phyloP scores from a whole-genome alignment of 495 filamentous ascomycete species.

The Amphirosellinia nigrospora region DNA sequence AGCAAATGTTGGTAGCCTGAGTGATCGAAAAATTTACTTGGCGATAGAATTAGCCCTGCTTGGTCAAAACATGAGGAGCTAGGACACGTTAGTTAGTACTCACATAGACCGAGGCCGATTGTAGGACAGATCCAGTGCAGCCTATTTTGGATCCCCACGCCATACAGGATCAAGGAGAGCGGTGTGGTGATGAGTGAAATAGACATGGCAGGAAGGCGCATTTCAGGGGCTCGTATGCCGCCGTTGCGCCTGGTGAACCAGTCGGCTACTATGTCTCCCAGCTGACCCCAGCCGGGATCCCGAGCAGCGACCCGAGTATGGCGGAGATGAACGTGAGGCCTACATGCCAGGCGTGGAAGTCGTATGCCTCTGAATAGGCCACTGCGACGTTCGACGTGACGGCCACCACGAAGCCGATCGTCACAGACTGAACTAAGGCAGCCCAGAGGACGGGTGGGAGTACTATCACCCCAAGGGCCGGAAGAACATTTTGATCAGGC shows the following conservation, averaged over 20 bases:
- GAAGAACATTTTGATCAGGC: slow-evolving; percentile 51
- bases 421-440: slow-evolving; percentile 54
- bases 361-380: slow-evolving; percentile 52
- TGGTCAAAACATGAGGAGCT: background rate
- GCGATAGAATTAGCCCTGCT: background rate
- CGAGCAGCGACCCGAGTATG: slow-evolving; percentile 55
- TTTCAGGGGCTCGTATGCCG: slow-evolving; percentile 62
- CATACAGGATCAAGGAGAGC: slow-evolving; percentile 56
- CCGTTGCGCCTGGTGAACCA: slow-evolving; percentile 56
- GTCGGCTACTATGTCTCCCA: slow-evolving; percentile 59
- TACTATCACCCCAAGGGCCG: slow-evolving; percentile 55
- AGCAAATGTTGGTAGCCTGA: slow-evolving; percentile 56
- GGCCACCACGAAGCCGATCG: slow-evolving; percentile 61
- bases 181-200: slow-evolving; percentile 53
- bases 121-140: slow-evolving; percentile 63
- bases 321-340: slow-evolving; percentile 58
- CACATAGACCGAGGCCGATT: slow-evolving; percentile 53
- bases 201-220: slow-evolving; percentile 57
- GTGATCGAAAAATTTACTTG: slow-evolving; percentile 58
- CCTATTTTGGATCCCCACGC: slow-evolving; percentile 55
- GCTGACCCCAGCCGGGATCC: slow-evolving; percentile 56
- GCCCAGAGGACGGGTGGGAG: slow-evolving; percentile 60
- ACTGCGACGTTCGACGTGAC: slow-evolving; percentile 58
- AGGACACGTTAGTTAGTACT: slow-evolving; percentile 13
- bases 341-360: slow-evolving; percentile 54